Evolutionary conservation across 495 filamentous ascomycete species (phyloP), one percentile per base, ranked within the genome.

Genomic region (Annulohypoxylon moriforme): DNA sequence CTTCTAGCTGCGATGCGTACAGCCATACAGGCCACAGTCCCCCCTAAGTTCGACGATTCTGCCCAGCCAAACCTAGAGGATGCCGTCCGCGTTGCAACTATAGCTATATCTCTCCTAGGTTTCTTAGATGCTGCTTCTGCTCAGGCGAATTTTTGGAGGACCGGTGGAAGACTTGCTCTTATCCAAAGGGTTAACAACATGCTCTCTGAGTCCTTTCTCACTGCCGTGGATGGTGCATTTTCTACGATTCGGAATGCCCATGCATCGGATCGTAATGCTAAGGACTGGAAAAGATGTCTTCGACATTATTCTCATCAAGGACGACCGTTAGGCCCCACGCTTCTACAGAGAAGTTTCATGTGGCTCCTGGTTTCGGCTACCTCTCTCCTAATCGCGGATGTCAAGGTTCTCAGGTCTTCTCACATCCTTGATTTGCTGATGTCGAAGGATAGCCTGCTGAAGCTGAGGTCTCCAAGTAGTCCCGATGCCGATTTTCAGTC

Each of bases 241-340:
- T 96, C 94, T 27, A 92, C 91, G 1, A 90, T 98, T 59, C 91
- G 96, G 9, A 86, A 85, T 70, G 81, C 82, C 0, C 82, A 92
- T 42, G 76, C 79, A 24, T 79, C 81, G 13, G 85, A 88, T 53
- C 83, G 82, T 27, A 70, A 82, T 55, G 75, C 84, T 16, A 87
- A 83, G 66, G 90, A 94, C 57, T 99, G 96, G 96, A 95, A 90
- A 76, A 87, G 88, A 67, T 94, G 90, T 79, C 82, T 90, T 16
- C 89, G 90, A n/a, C 90, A 92, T 49, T 98, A 99, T 78, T 89
- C 94, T 25, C 86, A 87, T 8, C 84, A 87, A 61, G 92, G 91
- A 11, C 88, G 92, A 14, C 94, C 96, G 1, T 79, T 98, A 31
- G 94, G 96, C 4, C 93, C 94, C n/a, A 94, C 97, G 92, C 82